These are phyloP conservation scores for Leucosporidium yakuticum DNA, from an alignment of 768 basidiomycete genomes.

Conservation along the genomic window DNA sequence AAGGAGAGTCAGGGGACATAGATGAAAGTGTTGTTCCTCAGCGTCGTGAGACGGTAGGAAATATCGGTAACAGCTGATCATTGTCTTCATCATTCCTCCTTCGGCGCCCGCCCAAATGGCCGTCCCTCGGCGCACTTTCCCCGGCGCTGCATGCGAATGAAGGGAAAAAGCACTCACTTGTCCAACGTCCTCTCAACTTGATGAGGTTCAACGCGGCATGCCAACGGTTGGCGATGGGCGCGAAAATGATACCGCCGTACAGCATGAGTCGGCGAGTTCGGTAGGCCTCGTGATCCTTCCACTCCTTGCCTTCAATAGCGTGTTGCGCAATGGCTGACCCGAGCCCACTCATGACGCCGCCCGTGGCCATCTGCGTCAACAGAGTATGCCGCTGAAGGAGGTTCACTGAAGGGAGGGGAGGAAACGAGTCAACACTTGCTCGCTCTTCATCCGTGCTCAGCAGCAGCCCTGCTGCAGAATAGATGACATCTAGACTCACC, in stretches of 20 bases:
- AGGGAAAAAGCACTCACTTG: neutral
- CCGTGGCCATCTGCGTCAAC: slow-evolving; percentile 38
- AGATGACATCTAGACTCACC: no score
- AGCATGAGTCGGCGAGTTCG: slow-evolving; percentile 19
- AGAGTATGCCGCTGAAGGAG: slow-evolving; percentile 30
- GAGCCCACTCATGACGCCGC: neutral
- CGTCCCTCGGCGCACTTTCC: neutral
- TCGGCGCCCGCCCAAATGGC: no score
- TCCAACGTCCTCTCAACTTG: neutral
- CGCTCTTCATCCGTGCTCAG: no score
- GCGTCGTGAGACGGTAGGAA: neutral
- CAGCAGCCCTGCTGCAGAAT: no score
- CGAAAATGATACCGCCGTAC: slow-evolving; percentile 28
- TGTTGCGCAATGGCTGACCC: slow-evolving; percentile 28
- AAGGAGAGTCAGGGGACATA: slow-evolving; percentile 1
- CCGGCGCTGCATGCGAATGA: neutral
- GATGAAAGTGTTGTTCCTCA: slow-evolving; percentile 2
- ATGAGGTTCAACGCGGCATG: slow-evolving; percentile 22
- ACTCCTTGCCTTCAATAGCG: slow-evolving; percentile 8
- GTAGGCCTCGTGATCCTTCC: slow-evolving; percentile 26
- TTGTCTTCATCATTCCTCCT: neutral
- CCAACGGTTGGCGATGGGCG: slow-evolving; percentile 33
- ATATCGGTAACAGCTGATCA: slow-evolving; percentile 6
- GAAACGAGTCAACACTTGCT: neutral
- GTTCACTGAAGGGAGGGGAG: neutral